These are phyloP conservation scores for Trametes sp. DNA, from an alignment of 1,284 basidiomycete genomes.

Conservation along the genomic window DNA sequence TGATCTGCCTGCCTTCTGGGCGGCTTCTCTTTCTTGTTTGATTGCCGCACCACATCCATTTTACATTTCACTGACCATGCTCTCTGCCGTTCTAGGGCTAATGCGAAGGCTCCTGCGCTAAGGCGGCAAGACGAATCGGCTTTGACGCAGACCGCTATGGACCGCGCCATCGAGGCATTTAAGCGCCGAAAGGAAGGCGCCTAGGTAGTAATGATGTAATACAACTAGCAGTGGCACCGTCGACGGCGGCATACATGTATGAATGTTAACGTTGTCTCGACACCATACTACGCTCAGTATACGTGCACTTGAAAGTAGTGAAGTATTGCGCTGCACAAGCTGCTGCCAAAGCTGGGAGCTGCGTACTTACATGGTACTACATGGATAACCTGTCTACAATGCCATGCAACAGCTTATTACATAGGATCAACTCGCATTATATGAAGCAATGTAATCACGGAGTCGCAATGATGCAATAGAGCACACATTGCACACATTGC, in stretches of 20 bases:
- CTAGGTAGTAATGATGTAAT: neutral
- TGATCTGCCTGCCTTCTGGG: too few species aligned
- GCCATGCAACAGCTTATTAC: neutral
- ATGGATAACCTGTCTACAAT: neutral
- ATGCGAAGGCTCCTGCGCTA: neutral
- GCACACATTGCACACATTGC: neutral
- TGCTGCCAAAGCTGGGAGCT: too few species aligned
- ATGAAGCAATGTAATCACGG: neutral
- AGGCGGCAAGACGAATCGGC: neutral
- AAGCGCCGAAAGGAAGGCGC: slow-evolving; percentile 1
- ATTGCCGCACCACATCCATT: too few species aligned
- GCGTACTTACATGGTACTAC: neutral
- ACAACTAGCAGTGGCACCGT: too few species aligned
- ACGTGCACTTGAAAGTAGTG: too few species aligned
- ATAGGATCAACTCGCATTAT: neutral
- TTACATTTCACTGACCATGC: neutral
- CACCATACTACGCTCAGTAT: too few species aligned
- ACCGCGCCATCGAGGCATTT: neutral
- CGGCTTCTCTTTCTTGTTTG: too few species aligned
- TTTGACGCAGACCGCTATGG: neutral
- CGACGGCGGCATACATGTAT: too few species aligned
- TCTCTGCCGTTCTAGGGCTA: neutral
- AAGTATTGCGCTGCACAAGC: too few species aligned
- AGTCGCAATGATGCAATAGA: neutral
- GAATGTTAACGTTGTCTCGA: too few species aligned